Percentiles rank a stretch among this genome's conserved stretches.
Evolutionary conservation across 352 stramenopile species (phyloP).

Genomic region (Plasmopara muralis): DNA sequence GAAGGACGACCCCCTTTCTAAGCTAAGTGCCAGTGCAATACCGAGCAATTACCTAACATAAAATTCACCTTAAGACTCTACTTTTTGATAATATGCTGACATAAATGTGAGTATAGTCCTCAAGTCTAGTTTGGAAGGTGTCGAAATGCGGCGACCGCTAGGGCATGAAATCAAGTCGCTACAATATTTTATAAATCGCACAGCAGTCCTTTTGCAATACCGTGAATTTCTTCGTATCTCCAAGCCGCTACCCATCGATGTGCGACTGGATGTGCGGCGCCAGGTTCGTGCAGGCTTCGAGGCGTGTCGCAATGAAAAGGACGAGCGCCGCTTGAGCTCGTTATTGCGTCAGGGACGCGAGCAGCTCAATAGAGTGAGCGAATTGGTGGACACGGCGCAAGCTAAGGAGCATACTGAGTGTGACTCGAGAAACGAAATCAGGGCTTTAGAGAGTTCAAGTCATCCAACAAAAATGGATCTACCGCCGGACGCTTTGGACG

Average conservation of each 20-base stretch:
- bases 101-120: too few species aligned
- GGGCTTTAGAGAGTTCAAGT: constrained; percentile 4
- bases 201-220: constrained; percentile 55
- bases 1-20: too few species aligned
- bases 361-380: constrained; percentile 62
- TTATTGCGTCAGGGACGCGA: constrained; percentile 50
- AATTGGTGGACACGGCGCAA: constrained; percentile 58
- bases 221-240: constrained; percentile 57
- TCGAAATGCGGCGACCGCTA: constrained; percentile 12
- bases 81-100: too few species aligned
- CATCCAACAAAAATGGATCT: constrained; percentile 23
- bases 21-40: too few species aligned
- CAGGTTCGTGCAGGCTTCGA: constrained; percentile 63
- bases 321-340: constrained; percentile 41
- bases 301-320: constrained; percentile 35
- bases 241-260: constrained; percentile 34
- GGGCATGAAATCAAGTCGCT: constrained; percentile 52
- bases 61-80: too few species aligned
- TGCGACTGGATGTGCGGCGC: constrained; percentile 43
- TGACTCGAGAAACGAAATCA: constrained; percentile 25
- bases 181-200: constrained; percentile 70
- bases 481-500: constrained; percentile 13
- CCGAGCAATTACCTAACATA: too few species aligned
- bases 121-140: too few species aligned
- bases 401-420: constrained; percentile 32